A percentile compares a stretch with the other conserved stretches of the same genome.
These are phyloP conservation scores for Solanum megistacrolobum DNA, from an alignment of 257 asterid genomes.

Conservation along the genomic window DNA sequence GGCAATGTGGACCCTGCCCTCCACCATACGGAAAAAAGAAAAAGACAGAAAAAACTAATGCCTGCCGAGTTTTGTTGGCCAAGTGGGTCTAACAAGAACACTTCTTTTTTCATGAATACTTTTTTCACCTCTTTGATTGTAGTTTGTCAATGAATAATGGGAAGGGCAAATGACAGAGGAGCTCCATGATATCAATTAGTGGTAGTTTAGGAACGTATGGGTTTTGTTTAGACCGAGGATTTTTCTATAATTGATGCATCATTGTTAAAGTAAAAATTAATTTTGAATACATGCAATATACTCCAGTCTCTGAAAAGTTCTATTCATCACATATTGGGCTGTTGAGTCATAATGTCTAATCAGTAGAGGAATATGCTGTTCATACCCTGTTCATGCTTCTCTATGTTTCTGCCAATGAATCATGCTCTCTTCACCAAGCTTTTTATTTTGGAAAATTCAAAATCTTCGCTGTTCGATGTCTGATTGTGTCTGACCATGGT, in stretches of 20 bases:
- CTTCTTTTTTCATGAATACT: neutral
- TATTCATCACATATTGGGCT: neutral
- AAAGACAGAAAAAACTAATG: neutral
- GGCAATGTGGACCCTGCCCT: neutral
- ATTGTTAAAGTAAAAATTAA: neutral
- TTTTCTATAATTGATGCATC: neutral
- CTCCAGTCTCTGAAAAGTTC: neutral
- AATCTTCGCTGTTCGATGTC: neutral
- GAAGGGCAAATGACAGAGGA: neutral
- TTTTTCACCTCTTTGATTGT: neutral
- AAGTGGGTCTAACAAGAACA: neutral
- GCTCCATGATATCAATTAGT: neutral
- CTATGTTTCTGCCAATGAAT: neutral
- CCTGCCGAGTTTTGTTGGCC: neutral
- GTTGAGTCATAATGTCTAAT: neutral
- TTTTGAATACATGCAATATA: neutral
- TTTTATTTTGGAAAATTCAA: neutral
- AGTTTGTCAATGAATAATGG: neutral
- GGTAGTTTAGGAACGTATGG: neutral
- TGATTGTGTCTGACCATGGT: slow-evolving; percentile 9
- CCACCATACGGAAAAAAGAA: neutral
- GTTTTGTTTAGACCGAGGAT: neutral
- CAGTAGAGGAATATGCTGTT: neutral
- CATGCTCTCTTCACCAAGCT: neutral
- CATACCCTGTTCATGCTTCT: neutral